Evolutionary conservation across 495 filamentous ascomycete species (phyloP), one percentile per base, ranked within the genome.

Genomic region (Aspergillus cristatus): DNA sequence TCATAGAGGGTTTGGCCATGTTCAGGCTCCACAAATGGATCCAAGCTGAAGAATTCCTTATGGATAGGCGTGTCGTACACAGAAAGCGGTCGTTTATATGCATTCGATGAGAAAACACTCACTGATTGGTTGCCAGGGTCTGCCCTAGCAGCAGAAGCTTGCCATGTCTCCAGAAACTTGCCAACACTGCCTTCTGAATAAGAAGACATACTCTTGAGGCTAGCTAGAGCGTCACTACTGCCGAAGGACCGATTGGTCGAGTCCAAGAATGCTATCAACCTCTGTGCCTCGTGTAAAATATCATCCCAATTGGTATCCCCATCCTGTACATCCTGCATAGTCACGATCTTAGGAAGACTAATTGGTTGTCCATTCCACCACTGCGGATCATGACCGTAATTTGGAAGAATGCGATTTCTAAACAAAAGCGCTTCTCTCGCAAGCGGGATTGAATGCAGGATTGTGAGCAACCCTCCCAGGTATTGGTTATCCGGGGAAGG

Each of bases 231-330:
- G 46, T 89, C 84, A 12, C 70, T 70, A 38, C 82, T 85, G 6
- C 83, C 89, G 56, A 93, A 96, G n/a, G 79, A 74, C 29, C 89
- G 78, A 5, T 80, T 70, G 10, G 88, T 86, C 14, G 55, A 61
- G 43, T 93, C 84, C 22, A 94, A 67, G 48, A 96, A 94, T 14
- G 86, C 87, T 61, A 94, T 75, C n/a, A 95, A 49, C 16, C 89
- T 78, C 51, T 94, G 87, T 26, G 58, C 48, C 43, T 71, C 65
- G 39, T 66, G 45, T 22, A 72, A 55, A 6, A 74, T 64, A 11
- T 76, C 70, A 14, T 69, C 62, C 49, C 60, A 67, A 6, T 70
- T 52, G 6, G 49, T 53, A 20, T 65, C 56, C 17, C 47, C 47
- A 11, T 48, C 49, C 8, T 56, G 59, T 15, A 53, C 50, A 12